phyloP scores from a whole-genome alignment of 2,329 filamentous ascomycete genomes.

The Aspergillus ibericus region DNA sequence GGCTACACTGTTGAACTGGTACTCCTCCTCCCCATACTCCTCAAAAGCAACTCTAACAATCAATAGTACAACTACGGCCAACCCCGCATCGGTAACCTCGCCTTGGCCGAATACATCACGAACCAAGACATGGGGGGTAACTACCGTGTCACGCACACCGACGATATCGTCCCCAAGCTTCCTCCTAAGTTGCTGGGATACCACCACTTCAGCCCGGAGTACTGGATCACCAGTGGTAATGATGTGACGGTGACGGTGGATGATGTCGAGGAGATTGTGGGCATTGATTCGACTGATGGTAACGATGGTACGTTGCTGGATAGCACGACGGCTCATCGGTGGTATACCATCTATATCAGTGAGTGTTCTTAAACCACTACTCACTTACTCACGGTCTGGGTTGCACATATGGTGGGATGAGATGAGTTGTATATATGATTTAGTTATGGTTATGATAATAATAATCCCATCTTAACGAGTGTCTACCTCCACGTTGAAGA shows the following conservation, averaged over 20 bases:
- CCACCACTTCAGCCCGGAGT: constrained; percentile 33
- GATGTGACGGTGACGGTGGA: constrained; percentile 21
- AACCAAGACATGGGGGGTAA: constrained; percentile 23
- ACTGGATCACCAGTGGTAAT: constrained; percentile 31
- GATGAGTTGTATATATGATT: too few species aligned
- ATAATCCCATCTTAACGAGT: too few species aligned
- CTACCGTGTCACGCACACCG: constrained; percentile 36
- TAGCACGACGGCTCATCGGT: constrained; percentile 28
- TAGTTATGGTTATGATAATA: too few species aligned
- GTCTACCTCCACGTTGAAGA: too few species aligned
- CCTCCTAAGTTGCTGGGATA: constrained; percentile 28
- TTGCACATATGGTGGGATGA: too few species aligned
- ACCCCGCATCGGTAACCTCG: constrained; percentile 36
- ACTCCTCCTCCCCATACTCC: constrained; percentile 3
- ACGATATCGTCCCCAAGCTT: constrained; percentile 35
- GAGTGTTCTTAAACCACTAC: neutral
- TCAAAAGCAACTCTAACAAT: neutral
- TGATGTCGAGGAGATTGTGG: constrained; percentile 28
- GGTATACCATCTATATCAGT: constrained; percentile 23
- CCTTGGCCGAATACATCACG: constrained; percentile 34
- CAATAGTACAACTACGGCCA: constrained; percentile 40
- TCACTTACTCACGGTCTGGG: too few species aligned
- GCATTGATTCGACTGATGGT: constrained; percentile 25
- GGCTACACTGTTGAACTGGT: constrained; percentile 44
- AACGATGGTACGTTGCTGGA: constrained; percentile 25